Conservation (phyloP, 2,329 filamentous ascomycete genomes). For the Fusarium sp. region DNA sequence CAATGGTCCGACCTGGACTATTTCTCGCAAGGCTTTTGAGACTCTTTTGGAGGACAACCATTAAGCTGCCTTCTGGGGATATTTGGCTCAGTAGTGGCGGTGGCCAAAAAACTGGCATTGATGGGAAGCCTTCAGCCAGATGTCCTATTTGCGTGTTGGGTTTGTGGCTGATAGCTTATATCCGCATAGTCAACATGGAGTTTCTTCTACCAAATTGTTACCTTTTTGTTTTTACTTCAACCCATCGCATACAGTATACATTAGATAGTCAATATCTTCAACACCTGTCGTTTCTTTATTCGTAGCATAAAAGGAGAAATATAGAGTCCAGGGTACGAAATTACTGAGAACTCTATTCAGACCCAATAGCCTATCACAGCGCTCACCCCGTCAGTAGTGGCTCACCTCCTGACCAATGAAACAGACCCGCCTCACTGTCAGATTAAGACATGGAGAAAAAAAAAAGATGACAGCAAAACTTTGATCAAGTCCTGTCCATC, state of each 20-base stretch:
- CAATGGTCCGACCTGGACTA: conserved; percentile 3
- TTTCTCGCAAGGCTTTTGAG: conserved; percentile 12
- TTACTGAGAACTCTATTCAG: not conserved
- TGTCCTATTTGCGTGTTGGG: too few relatives aligned
- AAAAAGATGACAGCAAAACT: conserved; percentile 1
- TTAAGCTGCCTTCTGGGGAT: rapidly evolving
- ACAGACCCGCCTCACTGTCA: not conserved
- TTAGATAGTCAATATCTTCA: not conserved
- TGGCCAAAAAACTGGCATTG: too few relatives aligned
- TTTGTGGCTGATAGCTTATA: rapidly evolving
- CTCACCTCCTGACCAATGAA: not conserved
- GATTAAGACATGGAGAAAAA: not conserved
- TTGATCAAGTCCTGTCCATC: not conserved
- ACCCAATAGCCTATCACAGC: not conserved
- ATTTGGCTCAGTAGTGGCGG: not conserved
- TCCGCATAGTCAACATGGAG: rapidly evolving
- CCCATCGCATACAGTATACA: rapidly evolving
- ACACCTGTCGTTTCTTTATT: not conserved
- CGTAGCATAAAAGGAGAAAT: not conserved
- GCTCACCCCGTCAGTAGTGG: not conserved
- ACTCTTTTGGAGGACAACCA: not conserved
- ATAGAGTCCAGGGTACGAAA: not conserved
- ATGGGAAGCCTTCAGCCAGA: too few relatives aligned
- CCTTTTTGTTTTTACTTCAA: rapidly evolving
- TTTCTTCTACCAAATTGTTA: not conserved